Base-by-base conservation (phyloP, 768 basidiomycete genomes). In the Wakefieldia striispora region DNA sequence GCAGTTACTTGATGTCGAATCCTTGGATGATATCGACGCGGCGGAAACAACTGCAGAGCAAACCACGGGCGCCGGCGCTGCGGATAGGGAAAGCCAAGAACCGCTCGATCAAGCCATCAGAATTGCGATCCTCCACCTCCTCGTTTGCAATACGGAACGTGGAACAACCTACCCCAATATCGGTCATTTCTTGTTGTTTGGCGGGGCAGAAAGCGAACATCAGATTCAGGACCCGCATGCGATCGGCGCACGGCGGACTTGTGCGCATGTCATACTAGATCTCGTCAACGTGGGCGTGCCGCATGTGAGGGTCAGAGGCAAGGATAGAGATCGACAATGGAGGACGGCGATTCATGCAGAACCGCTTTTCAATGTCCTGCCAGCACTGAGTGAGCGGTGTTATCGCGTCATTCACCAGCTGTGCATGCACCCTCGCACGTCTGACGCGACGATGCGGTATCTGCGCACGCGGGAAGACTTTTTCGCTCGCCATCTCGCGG, bases 401-500 rank as follows among this genome's bases (percentile, higher is more conserved):
- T 94, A 95, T 61, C 81, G 80, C 31, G 77, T 97, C 42, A 71
- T 97, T 17, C 78, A 89, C 63, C 88, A 95, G 51, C 79, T 98
- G 1, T 95, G 91, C 69, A 77, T 84, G n/a, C 91, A 97, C 60
- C 79, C 86, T 9, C 76, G 81, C 35, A 95, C 94, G 0, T 89
- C 89, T 0, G 83, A 85, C 31, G 82, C 84, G 47, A 84, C 83
- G 5, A 85, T 89, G 69, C 82, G 91, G 0, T 97, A 95, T 62
- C 77, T 97, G 29, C 84, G 90, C 31, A 91, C 89, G 2, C 76
- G 86, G 9, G 89, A 95, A 65, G 85, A 94, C 60, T 97, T 94
- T 72, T 93, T 94, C 60, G 82, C 82, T 3, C 80, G 88, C 2
- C 94, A 97, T 61, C 77, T 95, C n/a, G 78, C 83, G 6, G 80